Conservation (phyloP, 805 yeast species). For the Nakazawaea ishiwadae region DNA sequence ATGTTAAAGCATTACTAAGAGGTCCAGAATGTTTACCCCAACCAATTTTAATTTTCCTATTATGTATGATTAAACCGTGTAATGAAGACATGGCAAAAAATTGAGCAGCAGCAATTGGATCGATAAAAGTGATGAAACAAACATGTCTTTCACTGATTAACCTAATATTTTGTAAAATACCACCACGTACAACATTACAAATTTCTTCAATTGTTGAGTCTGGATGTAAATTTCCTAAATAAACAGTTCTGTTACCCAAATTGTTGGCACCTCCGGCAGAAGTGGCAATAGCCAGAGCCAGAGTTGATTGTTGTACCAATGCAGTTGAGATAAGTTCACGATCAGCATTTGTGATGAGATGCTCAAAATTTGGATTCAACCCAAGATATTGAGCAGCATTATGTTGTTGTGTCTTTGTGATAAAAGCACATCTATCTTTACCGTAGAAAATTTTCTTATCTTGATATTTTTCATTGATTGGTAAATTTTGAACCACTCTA, state of each 20-base stretch:
- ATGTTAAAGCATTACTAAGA: constrained; percentile 74
- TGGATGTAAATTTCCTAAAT: constrained; percentile 84
- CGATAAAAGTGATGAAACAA: constrained; percentile 92
- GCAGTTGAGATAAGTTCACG: constrained; percentile 64
- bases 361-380: constrained; percentile 84
- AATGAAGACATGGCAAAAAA: constrained; percentile 91
- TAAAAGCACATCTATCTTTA: constrained; percentile 91
- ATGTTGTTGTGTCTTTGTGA: constrained; percentile 93
- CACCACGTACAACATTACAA: constrained; percentile 95
- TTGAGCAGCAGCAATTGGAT: constrained; percentile 96
- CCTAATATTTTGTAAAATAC: constrained; percentile 79
- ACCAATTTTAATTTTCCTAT: constrained; percentile 84
- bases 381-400: constrained; percentile 95
- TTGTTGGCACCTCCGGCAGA: constrained; percentile 92
- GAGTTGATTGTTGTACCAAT: constrained; percentile 88
- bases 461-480: constrained; percentile 62
- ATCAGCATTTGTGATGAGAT: constrained; percentile 55
- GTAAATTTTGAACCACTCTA: constrained; percentile 72
- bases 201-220: constrained; percentile 88
- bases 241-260: constrained; percentile 90
- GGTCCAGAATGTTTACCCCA: constrained; percentile 99
- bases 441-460: constrained; percentile 85
- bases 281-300: constrained; percentile 96
- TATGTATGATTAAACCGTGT: constrained; percentile 83
- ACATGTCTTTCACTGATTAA: constrained; percentile 82